Percentiles rank a stretch among this genome's conserved stretches.
These are phyloP conservation scores for Aspergillus baeticus DNA, from an alignment of 495 filamentous ascomycete genomes.

Conservation along the genomic window DNA sequence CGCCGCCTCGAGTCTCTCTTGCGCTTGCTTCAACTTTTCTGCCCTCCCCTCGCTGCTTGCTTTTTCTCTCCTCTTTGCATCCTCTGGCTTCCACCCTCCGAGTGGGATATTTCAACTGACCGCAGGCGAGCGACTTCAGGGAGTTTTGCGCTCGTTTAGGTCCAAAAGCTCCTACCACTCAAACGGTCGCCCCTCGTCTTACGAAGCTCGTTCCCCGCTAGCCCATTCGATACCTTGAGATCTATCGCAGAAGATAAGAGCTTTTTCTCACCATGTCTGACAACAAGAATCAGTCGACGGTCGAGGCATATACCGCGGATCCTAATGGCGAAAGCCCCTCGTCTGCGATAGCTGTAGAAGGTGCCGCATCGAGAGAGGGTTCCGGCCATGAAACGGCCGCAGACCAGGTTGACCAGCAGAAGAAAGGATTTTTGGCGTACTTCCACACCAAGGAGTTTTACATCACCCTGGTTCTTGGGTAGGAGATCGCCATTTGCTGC, in stretches of 20 bases:
- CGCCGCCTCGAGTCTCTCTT: conserved; percentile 1
- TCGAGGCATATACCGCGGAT: conserved; percentile 23
- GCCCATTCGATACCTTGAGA: background rate
- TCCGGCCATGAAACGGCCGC: conserved; percentile 24
- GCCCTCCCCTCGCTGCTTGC: background rate
- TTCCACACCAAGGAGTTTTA: conserved; percentile 85
- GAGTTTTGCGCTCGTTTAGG: conserved; percentile 57
- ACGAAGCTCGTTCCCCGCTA: conserved; percentile 1
- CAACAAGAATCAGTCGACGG: conserved; percentile 26
- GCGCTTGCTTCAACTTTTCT: conserved; percentile 7
- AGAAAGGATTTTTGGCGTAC: conserved; percentile 73
- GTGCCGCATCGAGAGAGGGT: conserved; percentile 7
- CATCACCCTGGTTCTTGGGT: conserved; percentile 75
- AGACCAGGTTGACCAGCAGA: conserved; percentile 35
- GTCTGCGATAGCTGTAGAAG: conserved; percentile 21
- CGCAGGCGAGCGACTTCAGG: conserved; percentile 54
- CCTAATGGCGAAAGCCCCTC: conserved; percentile 27
- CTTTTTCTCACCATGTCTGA: conserved; percentile 26
- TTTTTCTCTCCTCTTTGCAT: background rate
- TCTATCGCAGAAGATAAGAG: conserved; percentile 6
- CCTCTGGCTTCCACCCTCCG: background rate
- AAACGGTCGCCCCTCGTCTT: background rate
- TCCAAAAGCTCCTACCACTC: conserved; percentile 42
- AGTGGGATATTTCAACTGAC: conserved; percentile 5
- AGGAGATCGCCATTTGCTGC: conserved; percentile 18